Evolutionary conservation across 1,139 yeast species (phyloP).

Genomic region (Suhomyces atakaporum): DNA sequence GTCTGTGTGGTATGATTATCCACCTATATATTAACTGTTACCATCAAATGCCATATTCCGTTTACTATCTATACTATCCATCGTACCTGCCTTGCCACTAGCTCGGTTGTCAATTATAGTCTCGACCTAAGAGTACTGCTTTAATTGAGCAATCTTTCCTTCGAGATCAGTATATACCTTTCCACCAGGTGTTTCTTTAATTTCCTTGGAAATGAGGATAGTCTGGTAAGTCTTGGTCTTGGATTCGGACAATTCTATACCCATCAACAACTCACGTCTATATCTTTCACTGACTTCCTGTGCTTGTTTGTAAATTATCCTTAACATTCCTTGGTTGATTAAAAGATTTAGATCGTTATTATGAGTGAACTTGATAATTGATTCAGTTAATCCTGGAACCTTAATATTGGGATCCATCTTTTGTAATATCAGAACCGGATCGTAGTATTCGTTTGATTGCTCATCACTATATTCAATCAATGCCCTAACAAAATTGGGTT

Average conservation of each 20-base stretch:
- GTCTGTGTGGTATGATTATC: no score
- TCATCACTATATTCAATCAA: constrained; percentile 72
- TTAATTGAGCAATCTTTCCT: constrained; percentile 6
- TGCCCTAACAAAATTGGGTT: constrained; percentile 74
- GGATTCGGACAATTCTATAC: constrained; percentile 8
- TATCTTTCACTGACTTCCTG: constrained; percentile 13
- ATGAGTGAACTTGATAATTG: constrained; percentile 62
- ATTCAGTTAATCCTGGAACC: constrained; percentile 64
- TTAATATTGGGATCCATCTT: constrained; percentile 63
- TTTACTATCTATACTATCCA: no score
- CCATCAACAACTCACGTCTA: constrained; percentile 9
- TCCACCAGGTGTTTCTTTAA: constrained; percentile 5
- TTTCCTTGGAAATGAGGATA: constrained; percentile 4
- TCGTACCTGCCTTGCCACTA: no score
- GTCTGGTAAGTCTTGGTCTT: constrained; percentile 3
- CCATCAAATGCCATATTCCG: no score
- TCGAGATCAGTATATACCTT: constrained; percentile 6
- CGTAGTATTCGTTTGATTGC: constrained; percentile 49
- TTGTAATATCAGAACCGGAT: constrained; percentile 67
- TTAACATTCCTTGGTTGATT: constrained; percentile 60
- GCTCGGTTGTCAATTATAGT: no score
- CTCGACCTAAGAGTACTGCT: neutral
- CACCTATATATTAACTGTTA: no score
- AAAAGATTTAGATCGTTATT: constrained; percentile 64
- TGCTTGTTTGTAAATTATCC: constrained; percentile 37